Conservation (phyloP, 495 filamentous ascomycete genomes). For the Thozetella sp. region DNA sequence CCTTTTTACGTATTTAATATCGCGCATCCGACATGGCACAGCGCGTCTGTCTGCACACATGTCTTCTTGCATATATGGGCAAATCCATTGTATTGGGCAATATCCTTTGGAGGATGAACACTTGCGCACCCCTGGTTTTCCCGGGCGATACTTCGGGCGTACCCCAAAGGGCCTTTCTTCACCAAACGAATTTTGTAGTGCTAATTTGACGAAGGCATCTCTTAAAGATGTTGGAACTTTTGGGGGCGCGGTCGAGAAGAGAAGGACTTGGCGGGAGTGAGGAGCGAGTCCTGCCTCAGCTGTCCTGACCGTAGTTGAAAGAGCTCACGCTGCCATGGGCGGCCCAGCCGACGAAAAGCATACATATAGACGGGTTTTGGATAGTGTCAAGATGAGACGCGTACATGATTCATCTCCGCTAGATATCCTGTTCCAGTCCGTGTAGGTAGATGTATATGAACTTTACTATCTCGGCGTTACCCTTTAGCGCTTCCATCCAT, state of each 20-base stretch:
- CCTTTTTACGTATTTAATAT: not conserved
- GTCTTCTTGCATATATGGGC: not conserved
- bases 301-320: not conserved
- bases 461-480: too few species aligned
- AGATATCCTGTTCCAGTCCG: not conserved
- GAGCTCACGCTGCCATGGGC: not conserved
- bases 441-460: too few species aligned
- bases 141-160: not conserved
- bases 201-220: too few species aligned
- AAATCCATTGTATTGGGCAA: not conserved
- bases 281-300: too few species aligned
- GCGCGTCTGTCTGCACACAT: not conserved
- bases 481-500: too few species aligned
- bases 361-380: not conserved
- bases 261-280: not conserved
- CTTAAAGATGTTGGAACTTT: too few species aligned
- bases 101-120: not conserved
- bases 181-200: not conserved
- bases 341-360: not conserved
- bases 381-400: not conserved
- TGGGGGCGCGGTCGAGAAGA: not conserved
- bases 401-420: conserved; percentile 4
- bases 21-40: not conserved
- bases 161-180: not conserved
- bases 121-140: too few species aligned